Percentiles rank a stretch among this genome's conserved stretches.
Conservation (phyloP, 1,284 basidiomycete genomes). For the Cerioporus squamosus region DNA sequence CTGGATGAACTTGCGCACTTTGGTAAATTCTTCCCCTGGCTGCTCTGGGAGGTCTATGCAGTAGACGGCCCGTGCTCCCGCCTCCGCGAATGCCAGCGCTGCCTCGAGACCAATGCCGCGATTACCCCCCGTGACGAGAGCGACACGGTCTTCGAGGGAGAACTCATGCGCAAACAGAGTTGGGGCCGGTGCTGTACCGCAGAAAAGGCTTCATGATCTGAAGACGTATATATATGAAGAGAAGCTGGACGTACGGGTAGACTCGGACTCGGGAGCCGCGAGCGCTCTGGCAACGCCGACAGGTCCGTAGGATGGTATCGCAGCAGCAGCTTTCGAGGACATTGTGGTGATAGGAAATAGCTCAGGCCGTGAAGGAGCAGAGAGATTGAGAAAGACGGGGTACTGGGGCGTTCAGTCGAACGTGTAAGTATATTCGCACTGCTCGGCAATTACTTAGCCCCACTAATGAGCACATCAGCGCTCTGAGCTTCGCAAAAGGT, state of each 20-base stretch:
- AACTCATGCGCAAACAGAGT: constrained; percentile 72
- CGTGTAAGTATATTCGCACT: too few species aligned
- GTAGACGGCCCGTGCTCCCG: constrained; percentile 76
- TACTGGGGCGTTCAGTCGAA: too few species aligned
- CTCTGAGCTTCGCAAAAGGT: too few species aligned
- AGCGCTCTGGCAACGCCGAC: constrained; percentile 62
- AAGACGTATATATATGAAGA: not conserved
- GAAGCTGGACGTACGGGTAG: not conserved
- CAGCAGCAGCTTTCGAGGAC: too few species aligned
- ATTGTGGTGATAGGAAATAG: not conserved
- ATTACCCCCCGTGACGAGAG: constrained; percentile 78
- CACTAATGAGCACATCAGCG: too few species aligned
- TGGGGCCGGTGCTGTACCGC: constrained; percentile 14
- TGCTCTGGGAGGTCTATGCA: constrained; percentile 72
- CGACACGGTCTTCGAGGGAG: constrained; percentile 71
- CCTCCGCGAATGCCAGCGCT: constrained; percentile 77
- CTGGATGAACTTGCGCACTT: constrained; percentile 53
- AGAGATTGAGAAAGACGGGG: too few species aligned
- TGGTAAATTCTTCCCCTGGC: constrained; percentile 70
- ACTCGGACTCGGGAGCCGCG: constrained; percentile 28
- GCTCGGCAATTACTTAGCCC: too few species aligned
- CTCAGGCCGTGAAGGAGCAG: not conserved
- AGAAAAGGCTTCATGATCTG: not conserved
- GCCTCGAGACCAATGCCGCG: constrained; percentile 84
- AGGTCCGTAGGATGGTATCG: not conserved